Percentiles rank a stretch among this genome's conserved stretches.
phyloP scores from a whole-genome alignment of 192 early-diverging fungal species.

The Thamnidium elegans region DNA sequence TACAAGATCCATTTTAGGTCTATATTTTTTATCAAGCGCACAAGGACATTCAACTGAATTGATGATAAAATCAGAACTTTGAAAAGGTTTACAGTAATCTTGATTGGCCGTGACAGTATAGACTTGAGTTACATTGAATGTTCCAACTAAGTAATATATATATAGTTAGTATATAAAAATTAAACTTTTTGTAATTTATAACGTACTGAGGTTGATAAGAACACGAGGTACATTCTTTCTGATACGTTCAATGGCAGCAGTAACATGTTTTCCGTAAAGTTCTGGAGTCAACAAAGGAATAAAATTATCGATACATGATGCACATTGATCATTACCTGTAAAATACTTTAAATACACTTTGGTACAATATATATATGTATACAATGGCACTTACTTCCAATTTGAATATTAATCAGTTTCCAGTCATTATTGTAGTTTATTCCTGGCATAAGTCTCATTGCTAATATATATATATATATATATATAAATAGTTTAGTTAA shows the following conservation, averaged over 20 bases:
- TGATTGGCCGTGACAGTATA: constrained; percentile 14
- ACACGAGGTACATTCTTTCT: constrained; percentile 11
- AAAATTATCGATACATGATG: constrained; percentile 5
- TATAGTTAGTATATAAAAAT: not conserved
- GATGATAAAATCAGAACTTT: not conserved
- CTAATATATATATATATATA: not conserved
- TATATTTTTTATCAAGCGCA: not conserved
- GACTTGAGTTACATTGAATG: constrained; percentile 25
- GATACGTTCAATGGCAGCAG: constrained; percentile 17
- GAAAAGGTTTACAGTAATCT: constrained; percentile 17
- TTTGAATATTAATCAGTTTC: constrained; percentile 24
- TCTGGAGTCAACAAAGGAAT: not conserved
- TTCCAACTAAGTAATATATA: constrained; percentile 15
- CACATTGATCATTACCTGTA: constrained; percentile 27
- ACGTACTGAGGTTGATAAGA: constrained; percentile 25
- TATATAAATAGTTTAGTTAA: not conserved
- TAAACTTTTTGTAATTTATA: not conserved
- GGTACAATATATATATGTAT: not conserved
- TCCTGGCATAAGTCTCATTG: constrained; percentile 7
- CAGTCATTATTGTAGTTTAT: constrained; percentile 8
- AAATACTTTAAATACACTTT: not conserved
- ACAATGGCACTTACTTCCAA: constrained; percentile 16
- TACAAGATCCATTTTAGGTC: constrained; percentile 13
- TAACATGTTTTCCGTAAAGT: constrained; percentile 13
- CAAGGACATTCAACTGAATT: constrained; percentile 23